Base-by-base conservation (phyloP, 208 protist genomes). In the Angomonas deanei region DNA sequence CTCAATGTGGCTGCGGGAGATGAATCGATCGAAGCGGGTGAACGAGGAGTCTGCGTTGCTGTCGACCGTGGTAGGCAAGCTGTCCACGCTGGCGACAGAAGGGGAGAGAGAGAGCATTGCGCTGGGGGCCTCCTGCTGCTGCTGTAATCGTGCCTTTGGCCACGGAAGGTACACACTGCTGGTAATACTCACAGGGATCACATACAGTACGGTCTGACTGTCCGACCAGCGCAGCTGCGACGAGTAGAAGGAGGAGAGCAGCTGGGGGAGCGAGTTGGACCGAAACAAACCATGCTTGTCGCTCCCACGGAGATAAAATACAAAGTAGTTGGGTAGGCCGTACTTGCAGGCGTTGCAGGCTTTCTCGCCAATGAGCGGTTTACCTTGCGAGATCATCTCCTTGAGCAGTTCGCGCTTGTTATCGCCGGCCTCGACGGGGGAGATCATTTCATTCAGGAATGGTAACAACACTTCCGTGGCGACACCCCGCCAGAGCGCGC, bases 401-500 rank as follows among this genome's bases (percentile, higher is more conserved):
- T 78, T 72, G 28, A 88, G 66, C 49, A 78, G 50, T 58, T 84
- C 85, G 2, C 72, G 78, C 69, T 69, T 74, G 27, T 73, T 83
- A 17, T 42, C 36, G 36, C 72, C 68, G 36, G 69, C 64, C 32
- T 87, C 64, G 55, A 60, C 76, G 8, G 70, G 48, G 0, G 75
- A 73, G 50, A 92, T 77, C 47, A 86, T 84, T 33, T 73, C 62
- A 1, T 82, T 71, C 21, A 92, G 66, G 28, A 74, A 70, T 15
- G 78, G 81, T 39, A 82, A 36, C 48, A 92, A 60, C 34, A 84
- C 83, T 72, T 88, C 85, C 15, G 68, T 68, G n/a, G 85, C 85
- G 0, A 81, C 81, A 17, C 81, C 81, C 2, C 85, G 78, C 82
- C 85, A 92, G 57, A 92, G 74, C 21, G 85, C 85, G 71, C 84